Conservation (phyloP, 2,329 filamentous ascomycete species). For the Dichotomopilus funicola region DNA sequence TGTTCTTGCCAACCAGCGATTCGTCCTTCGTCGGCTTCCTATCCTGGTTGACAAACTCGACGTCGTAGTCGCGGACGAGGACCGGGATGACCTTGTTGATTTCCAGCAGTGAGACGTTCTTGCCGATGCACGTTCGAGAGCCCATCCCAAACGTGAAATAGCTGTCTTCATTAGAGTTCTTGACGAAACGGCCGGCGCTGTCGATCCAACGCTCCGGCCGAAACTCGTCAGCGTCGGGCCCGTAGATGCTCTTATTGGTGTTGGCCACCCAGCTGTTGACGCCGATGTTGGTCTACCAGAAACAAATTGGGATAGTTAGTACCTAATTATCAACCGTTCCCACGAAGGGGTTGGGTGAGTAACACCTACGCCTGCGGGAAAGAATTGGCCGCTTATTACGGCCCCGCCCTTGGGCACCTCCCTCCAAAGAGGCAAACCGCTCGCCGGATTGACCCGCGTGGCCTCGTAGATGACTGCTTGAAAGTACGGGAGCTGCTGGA, state of each 20-base stretch:
- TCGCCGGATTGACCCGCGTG: neutral
- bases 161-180: neutral
- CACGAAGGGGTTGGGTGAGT: neutral
- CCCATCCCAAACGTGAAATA: neutral
- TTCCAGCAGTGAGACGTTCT: constrained; percentile 1
- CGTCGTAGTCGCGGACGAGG: constrained; percentile 1
- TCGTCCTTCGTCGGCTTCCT: no score
- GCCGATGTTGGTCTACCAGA: neutral
- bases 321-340: neutral
- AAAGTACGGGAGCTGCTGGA: neutral
- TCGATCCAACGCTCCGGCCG: constrained; percentile 1
- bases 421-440: neutral
- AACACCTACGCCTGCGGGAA: neutral
- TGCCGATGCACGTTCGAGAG: constrained; percentile 3
- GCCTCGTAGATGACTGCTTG: constrained; percentile 3
- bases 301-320: neutral
- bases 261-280: constrained; percentile 3
- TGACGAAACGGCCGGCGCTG: neutral
- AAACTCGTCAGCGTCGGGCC: neutral
- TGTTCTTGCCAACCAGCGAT: no score
- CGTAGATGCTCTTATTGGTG: neutral
- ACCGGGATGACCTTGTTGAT: constrained; percentile 1
- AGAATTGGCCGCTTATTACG: neutral
- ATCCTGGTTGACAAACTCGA: neutral
- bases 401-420: neutral